Percentiles rank a stretch among this genome's conserved stretches.
Evolutionary conservation across 345 rosid species (phyloP).

Genomic region (Limnanthes douglasii): DNA sequence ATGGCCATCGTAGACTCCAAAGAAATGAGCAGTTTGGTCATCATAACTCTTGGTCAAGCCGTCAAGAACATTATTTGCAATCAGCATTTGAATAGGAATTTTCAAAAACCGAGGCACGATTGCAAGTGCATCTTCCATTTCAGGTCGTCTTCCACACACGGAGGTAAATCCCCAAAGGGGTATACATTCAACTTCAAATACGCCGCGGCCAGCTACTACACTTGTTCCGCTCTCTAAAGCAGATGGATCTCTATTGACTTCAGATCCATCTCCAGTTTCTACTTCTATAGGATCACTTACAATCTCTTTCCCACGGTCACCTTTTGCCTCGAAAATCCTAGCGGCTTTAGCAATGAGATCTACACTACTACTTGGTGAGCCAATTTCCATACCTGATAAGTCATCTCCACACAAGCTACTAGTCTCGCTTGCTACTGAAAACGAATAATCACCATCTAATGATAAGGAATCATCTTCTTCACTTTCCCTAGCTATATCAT

Average conservation of each 20-base stretch:
- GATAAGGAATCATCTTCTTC: constrained; percentile 53
- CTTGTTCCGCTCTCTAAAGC: no score
- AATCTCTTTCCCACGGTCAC: constrained; percentile 15
- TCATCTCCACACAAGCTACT: constrained; percentile 74
- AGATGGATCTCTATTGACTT: constrained; percentile 20
- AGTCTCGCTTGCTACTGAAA: constrained; percentile 55
- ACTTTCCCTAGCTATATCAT: constrained; percentile 19
- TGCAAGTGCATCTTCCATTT: constrained; percentile 93
- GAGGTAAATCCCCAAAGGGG: constrained; percentile 91
- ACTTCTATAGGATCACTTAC: constrained; percentile 21
- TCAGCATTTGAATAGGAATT: constrained; percentile 67
- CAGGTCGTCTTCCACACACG: constrained; percentile 79
- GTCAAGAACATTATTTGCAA: constrained; percentile 36
- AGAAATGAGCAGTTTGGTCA: constrained; percentile 68
- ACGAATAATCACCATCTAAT: constrained; percentile 52
- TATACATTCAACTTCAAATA: constrained; percentile 69
- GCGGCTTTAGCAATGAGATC: no score
- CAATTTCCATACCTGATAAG: constrained; percentile 23
- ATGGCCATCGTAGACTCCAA: constrained; percentile 96
- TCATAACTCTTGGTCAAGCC: constrained; percentile 32
- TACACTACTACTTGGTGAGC: no score
- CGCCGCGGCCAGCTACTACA: constrained; percentile 71
- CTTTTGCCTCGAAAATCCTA: no score
- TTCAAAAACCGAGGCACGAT: constrained; percentile 45
- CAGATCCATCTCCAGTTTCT: constrained; percentile 21